phyloP scores from a whole-genome alignment of 768 basidiomycete genomes.

The Lyophyllum decastes region DNA sequence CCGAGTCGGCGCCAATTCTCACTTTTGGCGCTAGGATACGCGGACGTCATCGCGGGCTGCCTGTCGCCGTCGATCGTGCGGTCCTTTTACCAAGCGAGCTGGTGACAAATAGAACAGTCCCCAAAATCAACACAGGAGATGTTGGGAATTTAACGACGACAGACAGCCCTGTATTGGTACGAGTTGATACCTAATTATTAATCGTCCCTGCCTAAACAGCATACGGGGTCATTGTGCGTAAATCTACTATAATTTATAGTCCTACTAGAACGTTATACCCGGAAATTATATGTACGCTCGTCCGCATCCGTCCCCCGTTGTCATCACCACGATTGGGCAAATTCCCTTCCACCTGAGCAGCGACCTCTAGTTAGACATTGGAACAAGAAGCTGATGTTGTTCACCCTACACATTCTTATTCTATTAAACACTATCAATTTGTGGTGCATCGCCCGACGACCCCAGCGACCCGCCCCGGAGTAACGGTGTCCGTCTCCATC shows the following conservation, averaged over 20 bases:
- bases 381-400: too few species aligned
- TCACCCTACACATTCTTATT: too few species aligned
- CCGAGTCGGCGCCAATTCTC: neutral
- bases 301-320: too few species aligned
- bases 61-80: constrained; percentile 68
- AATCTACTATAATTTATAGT: too few species aligned
- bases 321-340: too few species aligned
- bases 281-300: too few species aligned
- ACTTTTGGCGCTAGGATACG: constrained; percentile 45
- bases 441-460: too few species aligned
- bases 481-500: constrained; percentile 67
- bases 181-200: neutral
- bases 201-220: neutral
- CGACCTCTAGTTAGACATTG: too few species aligned
- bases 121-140: neutral
- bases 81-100: constrained; percentile 40
- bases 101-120: neutral
- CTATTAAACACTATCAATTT: too few species aligned
- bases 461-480: constrained; percentile 58
- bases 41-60: constrained; percentile 71
- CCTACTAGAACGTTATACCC: too few species aligned
- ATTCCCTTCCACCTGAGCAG: too few species aligned
- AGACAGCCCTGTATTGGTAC: neutral
- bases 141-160: neutral
- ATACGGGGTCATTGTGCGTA: neutral